Percentiles rank a stretch among this genome's conserved stretches.
phyloP scores from a whole-genome alignment of 768 basidiomycete species.

The Cubamyces lactineus region DNA sequence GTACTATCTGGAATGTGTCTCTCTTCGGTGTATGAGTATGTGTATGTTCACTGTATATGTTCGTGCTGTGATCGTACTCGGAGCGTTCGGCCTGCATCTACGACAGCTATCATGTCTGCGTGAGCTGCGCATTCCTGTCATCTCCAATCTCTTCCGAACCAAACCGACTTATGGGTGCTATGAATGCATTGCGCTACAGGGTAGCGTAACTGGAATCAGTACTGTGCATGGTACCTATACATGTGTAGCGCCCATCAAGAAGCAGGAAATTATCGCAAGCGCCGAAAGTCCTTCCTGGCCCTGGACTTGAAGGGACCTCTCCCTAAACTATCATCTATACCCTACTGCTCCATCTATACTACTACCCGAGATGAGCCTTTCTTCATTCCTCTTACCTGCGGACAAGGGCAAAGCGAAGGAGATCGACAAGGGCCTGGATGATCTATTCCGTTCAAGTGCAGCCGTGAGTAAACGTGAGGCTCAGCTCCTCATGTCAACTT shows the following conservation, averaged over 20 bases:
- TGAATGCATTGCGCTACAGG: neutral
- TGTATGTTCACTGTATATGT: neutral
- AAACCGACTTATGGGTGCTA: no score
- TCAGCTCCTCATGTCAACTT: conserved; percentile 8
- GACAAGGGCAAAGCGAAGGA: conserved; percentile 41
- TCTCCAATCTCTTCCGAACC: no score
- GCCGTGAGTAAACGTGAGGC: neutral
- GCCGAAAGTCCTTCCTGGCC: neutral
- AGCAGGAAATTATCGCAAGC: conserved; percentile 1
- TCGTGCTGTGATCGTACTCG: neutral
- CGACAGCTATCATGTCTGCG: neutral
- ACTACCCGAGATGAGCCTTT: conserved; percentile 51
- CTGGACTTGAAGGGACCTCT: neutral
- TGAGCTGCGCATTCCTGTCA: neutral
- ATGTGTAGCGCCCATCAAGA: neutral
- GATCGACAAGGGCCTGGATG: conserved; percentile 52
- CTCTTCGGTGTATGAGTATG: conserved; percentile 6
- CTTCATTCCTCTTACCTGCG: conserved; percentile 52
- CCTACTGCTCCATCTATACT: neutral
- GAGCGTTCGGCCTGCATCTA: no score
- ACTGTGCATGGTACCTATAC: no score
- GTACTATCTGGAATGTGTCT: neutral
- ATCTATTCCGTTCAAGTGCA: conserved; percentile 44
- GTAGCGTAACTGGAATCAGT: no score
- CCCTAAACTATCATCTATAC: neutral